Conservation (phyloP, 208 protist species). For the Trypanosoma boissoni region DNA sequence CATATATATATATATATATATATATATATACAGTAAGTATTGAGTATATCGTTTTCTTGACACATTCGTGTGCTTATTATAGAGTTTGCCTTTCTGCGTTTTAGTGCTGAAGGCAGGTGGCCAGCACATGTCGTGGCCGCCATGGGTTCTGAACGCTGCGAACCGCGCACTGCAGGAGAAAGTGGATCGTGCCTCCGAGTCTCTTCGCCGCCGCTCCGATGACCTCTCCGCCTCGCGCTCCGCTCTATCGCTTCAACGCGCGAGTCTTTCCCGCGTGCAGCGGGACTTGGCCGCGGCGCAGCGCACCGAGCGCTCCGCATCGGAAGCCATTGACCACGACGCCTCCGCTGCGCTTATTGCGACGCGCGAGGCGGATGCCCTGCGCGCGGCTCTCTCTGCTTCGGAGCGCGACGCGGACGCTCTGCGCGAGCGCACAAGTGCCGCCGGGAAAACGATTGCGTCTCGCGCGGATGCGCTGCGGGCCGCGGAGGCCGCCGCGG, state of each 20-base stretch:
- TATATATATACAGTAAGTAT: not conserved
- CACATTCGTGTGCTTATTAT: too few relatives aligned
- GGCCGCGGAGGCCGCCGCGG: too few relatives aligned
- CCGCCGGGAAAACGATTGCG: too few relatives aligned
- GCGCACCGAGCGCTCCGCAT: too few relatives aligned
- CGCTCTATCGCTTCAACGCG: not conserved
- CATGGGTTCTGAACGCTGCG: slow-evolving; percentile 51
- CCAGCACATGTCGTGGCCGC: slow-evolving; percentile 56
- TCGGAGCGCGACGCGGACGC: not conserved
- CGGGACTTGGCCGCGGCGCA: not conserved
- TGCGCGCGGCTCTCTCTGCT: not conserved
- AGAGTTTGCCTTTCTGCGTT: not conserved
- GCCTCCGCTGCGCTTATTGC: not conserved
- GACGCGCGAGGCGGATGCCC: not conserved
- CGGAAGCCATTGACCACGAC: not conserved
- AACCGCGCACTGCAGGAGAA: slow-evolving; percentile 55
- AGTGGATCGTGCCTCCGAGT: slow-evolving; percentile 28
- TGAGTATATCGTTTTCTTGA: not conserved
- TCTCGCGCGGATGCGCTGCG: not conserved
- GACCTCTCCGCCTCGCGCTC: not conserved
- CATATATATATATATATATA: slow-evolving; percentile 1
- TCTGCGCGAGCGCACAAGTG: too few relatives aligned
- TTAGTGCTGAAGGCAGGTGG: not conserved
- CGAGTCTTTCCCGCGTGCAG: not conserved
- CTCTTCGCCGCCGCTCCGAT: slow-evolving; percentile 7